These are phyloP conservation scores for Trifolium repens DNA, from an alignment of 306 rosid genomes.

Conservation along the genomic window DNA sequence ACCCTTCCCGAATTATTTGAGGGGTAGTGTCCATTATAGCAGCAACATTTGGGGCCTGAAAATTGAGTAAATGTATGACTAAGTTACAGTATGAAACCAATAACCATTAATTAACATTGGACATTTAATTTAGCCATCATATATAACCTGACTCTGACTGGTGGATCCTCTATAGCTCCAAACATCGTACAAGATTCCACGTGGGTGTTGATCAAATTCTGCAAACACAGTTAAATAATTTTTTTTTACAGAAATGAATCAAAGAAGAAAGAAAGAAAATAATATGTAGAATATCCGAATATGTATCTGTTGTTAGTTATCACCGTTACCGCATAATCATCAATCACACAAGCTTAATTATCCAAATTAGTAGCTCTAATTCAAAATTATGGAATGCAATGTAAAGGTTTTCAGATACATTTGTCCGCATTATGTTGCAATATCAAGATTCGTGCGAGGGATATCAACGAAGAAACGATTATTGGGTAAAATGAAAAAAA, in stretches of 20 bases:
- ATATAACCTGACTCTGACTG: background rate
- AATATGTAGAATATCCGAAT: background rate
- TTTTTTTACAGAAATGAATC: background rate
- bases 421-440: too few relatives aligned
- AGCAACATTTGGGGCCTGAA: constrained; percentile 8
- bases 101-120: background rate
- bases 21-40: background rate
- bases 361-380: too few relatives aligned
- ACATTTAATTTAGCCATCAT: background rate
- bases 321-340: too few relatives aligned
- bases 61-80: background rate
- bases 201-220: background rate
- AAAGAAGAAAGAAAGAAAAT: too few relatives aligned
- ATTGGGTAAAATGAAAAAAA: too few relatives aligned
- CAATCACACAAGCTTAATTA: too few relatives aligned
- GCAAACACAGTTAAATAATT: background rate
- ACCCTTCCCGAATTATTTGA: background rate
- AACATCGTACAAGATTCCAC: background rate
- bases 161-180: background rate
- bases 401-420: too few relatives aligned
- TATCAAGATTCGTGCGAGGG: too few relatives aligned
- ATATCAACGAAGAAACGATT: too few relatives aligned
- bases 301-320: too few relatives aligned
- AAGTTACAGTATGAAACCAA: background rate
- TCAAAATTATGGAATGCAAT: too few relatives aligned